Conservation (phyloP, 257 asterid species). For the Solanum bulbocastanum region DNA sequence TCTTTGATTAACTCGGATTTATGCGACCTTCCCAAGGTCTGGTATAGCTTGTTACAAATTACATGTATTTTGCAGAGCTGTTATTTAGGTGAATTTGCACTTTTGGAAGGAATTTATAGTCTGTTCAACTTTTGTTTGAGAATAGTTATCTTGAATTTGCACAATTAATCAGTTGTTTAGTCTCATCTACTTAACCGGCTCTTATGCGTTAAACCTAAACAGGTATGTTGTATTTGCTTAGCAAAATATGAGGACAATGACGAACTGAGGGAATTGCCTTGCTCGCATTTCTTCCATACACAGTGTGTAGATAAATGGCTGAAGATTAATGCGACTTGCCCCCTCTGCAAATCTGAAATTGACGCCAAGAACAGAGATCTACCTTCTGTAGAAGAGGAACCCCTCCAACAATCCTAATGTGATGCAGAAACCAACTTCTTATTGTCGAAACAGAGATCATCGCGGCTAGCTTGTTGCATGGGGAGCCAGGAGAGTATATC, state of each 20-base stretch:
- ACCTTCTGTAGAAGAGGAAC: slow-evolving; percentile 7
- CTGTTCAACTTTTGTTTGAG: neutral
- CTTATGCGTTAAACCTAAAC: neutral
- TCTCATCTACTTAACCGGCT: neutral
- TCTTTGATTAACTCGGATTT: neutral
- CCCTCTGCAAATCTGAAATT: slow-evolving; percentile 31
- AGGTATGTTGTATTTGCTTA: slow-evolving; percentile 35
- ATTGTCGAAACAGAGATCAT: neutral
- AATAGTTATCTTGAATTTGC: neutral
- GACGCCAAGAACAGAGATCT: slow-evolving; percentile 6
- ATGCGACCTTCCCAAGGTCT: neutral
- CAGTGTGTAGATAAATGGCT: slow-evolving; percentile 38
- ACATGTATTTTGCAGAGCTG: neutral
- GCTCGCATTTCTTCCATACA: slow-evolving; percentile 34
- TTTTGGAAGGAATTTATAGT: neutral
- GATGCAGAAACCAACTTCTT: neutral
- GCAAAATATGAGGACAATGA: slow-evolving; percentile 29
- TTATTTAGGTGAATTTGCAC: neutral
- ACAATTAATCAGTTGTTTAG: neutral
- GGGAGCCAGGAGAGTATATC: neutral
- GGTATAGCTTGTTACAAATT: neutral
- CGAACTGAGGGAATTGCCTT: slow-evolving; percentile 33
- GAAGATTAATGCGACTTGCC: slow-evolving; percentile 31
- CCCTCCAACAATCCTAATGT: slow-evolving; percentile 11
- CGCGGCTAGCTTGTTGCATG: neutral